phyloP scores from a whole-genome alignment of 352 stramenopile genomes.

The Phytophthora aleatoria region DNA sequence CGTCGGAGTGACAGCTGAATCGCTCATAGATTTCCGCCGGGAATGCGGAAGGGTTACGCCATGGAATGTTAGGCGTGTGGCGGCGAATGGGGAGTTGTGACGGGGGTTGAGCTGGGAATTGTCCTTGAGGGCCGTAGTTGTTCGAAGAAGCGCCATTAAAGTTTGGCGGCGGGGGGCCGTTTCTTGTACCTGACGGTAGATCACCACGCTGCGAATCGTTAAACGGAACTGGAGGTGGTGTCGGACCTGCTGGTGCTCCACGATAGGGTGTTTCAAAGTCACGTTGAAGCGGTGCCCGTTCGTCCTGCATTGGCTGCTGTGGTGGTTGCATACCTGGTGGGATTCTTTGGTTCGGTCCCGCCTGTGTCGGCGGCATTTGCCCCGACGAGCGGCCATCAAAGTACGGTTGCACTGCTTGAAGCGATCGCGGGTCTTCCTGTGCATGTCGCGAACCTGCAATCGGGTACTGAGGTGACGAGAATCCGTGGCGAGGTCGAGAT shows the following conservation, averaged over 20 bases:
- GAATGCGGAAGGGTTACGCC: constrained; percentile 57
- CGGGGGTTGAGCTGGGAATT: constrained; percentile 18
- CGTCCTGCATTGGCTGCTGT: constrained; percentile 25
- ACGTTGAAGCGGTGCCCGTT: constrained; percentile 16
- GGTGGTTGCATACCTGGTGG: constrained; percentile 22
- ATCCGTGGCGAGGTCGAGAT: constrained; percentile 25
- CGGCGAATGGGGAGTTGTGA: constrained; percentile 31
- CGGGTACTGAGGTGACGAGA: constrained; percentile 26
- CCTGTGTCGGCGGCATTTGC: constrained; percentile 7
- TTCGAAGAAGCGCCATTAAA: constrained; percentile 16
- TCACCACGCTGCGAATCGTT: constrained; percentile 17
- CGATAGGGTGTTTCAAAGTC: constrained; percentile 31
- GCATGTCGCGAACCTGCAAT: constrained; percentile 24
- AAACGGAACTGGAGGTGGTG: constrained; percentile 22
- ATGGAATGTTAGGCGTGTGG: constrained; percentile 52
- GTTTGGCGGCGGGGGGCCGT: constrained; percentile 7
- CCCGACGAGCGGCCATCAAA: constrained; percentile 26
- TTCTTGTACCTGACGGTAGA: constrained; percentile 20
- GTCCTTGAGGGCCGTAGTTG: constrained; percentile 24
- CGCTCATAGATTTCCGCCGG: constrained; percentile 55
- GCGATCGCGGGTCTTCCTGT: constrained; percentile 22
- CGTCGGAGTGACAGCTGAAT: constrained; percentile 59
- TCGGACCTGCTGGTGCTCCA: constrained; percentile 3
- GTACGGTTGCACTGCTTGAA: constrained; percentile 21
- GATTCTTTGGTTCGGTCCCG: constrained; percentile 19